Evolutionary conservation across 306 rosid genomes (phyloP).

Genomic region (Arachis hypogaea): DNA sequence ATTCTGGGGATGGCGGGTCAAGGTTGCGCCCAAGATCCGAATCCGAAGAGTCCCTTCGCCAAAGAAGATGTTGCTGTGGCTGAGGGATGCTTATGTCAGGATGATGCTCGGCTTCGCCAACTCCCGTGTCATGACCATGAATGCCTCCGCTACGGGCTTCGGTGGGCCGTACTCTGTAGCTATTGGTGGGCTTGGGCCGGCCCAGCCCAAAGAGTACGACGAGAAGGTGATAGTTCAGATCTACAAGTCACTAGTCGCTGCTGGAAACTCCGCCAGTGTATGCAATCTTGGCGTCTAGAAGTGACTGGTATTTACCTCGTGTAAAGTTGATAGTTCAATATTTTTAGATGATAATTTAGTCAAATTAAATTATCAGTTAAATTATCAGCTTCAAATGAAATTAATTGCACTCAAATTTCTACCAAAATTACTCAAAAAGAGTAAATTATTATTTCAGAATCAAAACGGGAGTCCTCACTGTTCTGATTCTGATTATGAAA

Average conservation of each 20-base stretch:
- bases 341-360: too few species aligned
- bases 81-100: conserved; percentile 76
- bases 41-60: conserved; percentile 56
- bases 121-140: conserved; percentile 53
- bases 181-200: conserved; percentile 30
- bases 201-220: conserved; percentile 76
- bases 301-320: too few species aligned
- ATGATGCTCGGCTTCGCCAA: conserved; percentile 76
- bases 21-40: conserved; percentile 64
- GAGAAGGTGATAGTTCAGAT: conserved; percentile 75
- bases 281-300: too few species aligned
- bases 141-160: conserved; percentile 39
- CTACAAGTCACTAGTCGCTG: conserved; percentile 54
- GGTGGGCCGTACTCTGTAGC: conserved; percentile 27
- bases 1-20: conserved; percentile 63
- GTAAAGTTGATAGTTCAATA: too few species aligned
- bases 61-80: conserved; percentile 64
- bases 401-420: too few species aligned
- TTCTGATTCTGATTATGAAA: too few species aligned
- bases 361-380: too few species aligned
- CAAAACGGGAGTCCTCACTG: too few species aligned
- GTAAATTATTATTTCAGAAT: too few species aligned
- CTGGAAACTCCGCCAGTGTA: too few species aligned
- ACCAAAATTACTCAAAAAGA: too few species aligned
- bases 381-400: too few species aligned